Percentiles rank a stretch among this genome's conserved stretches.
These are phyloP conservation scores for Taphrina deformans DNA, from an alignment of 1,139 yeast genomes.

Conservation along the genomic window DNA sequence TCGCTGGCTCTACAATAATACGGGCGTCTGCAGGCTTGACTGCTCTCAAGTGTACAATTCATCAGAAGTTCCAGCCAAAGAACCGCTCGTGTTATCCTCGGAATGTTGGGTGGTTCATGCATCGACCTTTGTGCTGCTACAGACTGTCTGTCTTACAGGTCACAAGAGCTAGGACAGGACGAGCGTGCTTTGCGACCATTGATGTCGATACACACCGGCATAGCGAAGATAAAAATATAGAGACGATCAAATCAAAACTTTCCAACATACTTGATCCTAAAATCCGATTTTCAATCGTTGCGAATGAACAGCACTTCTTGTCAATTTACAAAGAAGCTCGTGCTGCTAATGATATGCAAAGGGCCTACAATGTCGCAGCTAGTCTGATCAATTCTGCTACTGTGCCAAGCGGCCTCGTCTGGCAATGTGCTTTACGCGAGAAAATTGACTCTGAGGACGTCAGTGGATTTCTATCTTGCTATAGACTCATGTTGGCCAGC, in stretches of 20 bases:
- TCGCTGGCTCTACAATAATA: no score
- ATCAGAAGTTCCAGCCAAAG: not conserved
- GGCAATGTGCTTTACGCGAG: constrained; percentile 2
- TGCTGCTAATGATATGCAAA: not conserved
- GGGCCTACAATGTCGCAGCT: not conserved
- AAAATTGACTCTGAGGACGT: not conserved
- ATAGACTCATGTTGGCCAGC: not conserved
- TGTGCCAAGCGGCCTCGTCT: constrained; percentile 2
- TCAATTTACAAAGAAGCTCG: not conserved
- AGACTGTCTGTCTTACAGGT: not conserved
- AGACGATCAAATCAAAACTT: not conserved
- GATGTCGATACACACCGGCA: not conserved
- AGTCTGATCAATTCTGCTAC: not conserved
- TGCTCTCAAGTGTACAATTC: constrained; percentile 3
- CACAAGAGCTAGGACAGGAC: not conserved
- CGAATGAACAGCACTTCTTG: not conserved
- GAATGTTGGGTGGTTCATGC: not conserved
- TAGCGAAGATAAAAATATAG: not conserved
- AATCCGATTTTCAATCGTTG: not conserved
- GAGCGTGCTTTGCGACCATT: not conserved
- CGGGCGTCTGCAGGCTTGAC: no score
- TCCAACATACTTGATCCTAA: not conserved
- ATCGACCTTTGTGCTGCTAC: not conserved
- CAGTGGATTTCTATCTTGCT: not conserved
- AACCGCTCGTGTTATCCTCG: not conserved